Conservation (phyloP, 2,329 filamentous ascomycete species). For the Trichoderma sp. region DNA sequence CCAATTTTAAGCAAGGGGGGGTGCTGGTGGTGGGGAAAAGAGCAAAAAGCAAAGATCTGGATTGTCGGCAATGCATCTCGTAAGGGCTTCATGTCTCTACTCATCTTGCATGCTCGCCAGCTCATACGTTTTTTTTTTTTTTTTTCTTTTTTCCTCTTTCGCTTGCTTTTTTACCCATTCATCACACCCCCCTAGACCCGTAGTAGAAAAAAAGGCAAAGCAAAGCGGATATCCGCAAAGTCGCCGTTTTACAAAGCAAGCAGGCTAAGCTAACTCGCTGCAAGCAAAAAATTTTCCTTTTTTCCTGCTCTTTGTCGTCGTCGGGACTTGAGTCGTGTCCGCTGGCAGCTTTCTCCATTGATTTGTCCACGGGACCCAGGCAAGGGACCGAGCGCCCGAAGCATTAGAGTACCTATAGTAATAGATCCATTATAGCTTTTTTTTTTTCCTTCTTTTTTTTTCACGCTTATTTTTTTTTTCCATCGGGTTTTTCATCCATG, state of each 20-base stretch:
- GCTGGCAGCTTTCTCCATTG: not conserved
- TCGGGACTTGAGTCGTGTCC: not conserved
- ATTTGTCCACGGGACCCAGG: not conserved
- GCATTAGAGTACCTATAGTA: not conserved
- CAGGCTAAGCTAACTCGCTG: not conserved
- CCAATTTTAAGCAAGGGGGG: not conserved
- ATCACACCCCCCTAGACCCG: not conserved
- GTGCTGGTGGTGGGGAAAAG: not conserved
- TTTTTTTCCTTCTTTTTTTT: not conserved
- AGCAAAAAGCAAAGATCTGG: not conserved
- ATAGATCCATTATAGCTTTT: not conserved
- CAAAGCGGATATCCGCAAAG: not conserved
- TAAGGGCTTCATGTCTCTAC: not conserved
- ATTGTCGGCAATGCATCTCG: not conserved
- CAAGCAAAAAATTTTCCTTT: not conserved
- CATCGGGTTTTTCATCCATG: not conserved
- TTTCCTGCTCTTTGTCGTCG: not conserved
- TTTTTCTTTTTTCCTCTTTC: not conserved
- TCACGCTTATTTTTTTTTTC: not conserved
- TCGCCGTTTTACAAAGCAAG: not conserved
- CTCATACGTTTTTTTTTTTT: not conserved
- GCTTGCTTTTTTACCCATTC: not conserved
- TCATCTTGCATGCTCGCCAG: not conserved
- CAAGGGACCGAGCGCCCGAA: not conserved
- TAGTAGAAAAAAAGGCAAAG: not conserved